Percentiles rank a stretch among this genome's conserved stretches.
These are phyloP conservation scores for Ustilago cynodontis DNA, from an alignment of 1,284 basidiomycete species.

Conservation along the genomic window DNA sequence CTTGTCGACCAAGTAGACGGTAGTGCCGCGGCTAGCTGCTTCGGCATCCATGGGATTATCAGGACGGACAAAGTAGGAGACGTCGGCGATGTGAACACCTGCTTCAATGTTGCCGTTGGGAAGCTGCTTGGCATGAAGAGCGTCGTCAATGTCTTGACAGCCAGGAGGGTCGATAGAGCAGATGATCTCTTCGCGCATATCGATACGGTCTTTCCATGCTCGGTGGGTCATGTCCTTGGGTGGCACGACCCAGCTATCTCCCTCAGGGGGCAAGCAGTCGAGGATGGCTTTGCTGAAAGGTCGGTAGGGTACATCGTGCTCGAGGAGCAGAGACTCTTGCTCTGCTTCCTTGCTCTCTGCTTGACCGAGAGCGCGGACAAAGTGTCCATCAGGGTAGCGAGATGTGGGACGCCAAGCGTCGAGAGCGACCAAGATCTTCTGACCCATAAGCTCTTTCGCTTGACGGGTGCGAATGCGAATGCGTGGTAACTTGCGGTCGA, in stretches of 20 bases:
- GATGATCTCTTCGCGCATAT: slow-evolving; percentile 86
- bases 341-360: slow-evolving; percentile 96
- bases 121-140: slow-evolving; percentile 88
- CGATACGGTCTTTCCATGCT: slow-evolving; percentile 87
- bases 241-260: slow-evolving; percentile 93
- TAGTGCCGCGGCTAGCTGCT: slow-evolving; percentile 93
- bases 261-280: slow-evolving; percentile 89
- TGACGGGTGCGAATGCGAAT: slow-evolving; percentile 95
- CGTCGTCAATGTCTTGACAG: slow-evolving; percentile 99
- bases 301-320: slow-evolving; percentile 95
- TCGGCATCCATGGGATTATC: slow-evolving; percentile 98
- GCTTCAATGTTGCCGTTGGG: slow-evolving; percentile 97
- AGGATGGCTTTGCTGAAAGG: slow-evolving; percentile 95
- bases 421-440: slow-evolving; percentile 96
- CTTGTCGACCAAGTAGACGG: slow-evolving; percentile 98
- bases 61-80: slow-evolving; percentile 93
- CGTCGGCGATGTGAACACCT: slow-evolving; percentile 98
- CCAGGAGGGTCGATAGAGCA: slow-evolving; percentile 98
- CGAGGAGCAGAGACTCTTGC: slow-evolving; percentile 91
- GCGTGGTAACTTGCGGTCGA: slow-evolving; percentile 89
- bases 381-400: slow-evolving; percentile 96
- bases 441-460: slow-evolving; percentile 85
- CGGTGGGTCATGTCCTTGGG: slow-evolving; percentile 75
- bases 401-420: slow-evolving; percentile 90
- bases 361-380: slow-evolving; percentile 90